Conservation (phyloP, 257 asterid species). For the Cruciata laevipes region DNA sequence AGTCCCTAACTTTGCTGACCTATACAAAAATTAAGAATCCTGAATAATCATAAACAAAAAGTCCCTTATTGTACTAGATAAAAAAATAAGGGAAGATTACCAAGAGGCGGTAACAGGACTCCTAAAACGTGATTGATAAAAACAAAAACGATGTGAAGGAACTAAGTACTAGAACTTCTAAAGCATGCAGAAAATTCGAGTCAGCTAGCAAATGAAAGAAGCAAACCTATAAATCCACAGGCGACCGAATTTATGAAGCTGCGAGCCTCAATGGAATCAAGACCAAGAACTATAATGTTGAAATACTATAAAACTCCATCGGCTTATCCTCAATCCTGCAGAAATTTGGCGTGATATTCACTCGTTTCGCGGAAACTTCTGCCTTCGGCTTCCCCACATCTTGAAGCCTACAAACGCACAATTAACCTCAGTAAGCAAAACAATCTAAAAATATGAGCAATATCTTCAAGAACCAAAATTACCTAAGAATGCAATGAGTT, state of each 20-base stretch:
- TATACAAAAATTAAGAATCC: not conserved
- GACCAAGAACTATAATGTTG: constrained; percentile 91
- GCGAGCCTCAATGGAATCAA: constrained; percentile 94
- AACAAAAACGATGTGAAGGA: not conserved
- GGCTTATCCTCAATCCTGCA: constrained; percentile 98
- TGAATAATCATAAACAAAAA: not conserved
- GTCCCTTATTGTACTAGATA: not conserved
- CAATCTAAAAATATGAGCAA: not conserved
- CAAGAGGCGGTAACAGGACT: not conserved
- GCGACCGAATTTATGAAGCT: constrained; percentile 94
- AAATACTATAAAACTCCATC: constrained; percentile 78
- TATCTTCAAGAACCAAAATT: not conserved
- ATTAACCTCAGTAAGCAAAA: not conserved
- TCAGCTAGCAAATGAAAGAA: constrained; percentile 18
- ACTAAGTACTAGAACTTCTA: not conserved
- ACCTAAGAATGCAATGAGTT: not conserved
- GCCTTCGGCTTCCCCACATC: constrained; percentile 99
- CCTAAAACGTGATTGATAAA: not conserved
- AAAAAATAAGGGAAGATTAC: not conserved
- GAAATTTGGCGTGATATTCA: constrained; percentile 80
- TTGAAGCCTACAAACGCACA: constrained; percentile 53
- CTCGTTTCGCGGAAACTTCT: constrained; percentile 93
- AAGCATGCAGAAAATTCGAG: constrained; percentile 10
- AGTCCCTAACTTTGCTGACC: not conserved
- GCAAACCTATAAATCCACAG: constrained; percentile 87